Conservation (phyloP, 257 asterid genomes). For the Lithospermum erythrorhizon region DNA sequence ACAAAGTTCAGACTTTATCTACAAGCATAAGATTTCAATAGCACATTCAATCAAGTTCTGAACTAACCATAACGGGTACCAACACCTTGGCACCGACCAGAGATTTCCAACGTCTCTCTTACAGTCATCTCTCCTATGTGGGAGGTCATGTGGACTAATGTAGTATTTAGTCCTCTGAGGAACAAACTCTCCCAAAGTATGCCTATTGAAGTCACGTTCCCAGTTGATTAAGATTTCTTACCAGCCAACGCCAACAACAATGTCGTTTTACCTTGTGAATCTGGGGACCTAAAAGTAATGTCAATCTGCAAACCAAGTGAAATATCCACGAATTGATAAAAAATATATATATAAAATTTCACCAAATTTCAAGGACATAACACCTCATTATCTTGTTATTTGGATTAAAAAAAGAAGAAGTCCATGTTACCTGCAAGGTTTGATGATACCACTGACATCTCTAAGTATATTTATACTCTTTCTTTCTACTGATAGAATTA, state of each 20-base stretch:
- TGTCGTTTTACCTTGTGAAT: slow-evolving; percentile 70
- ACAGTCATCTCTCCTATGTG: slow-evolving; percentile 74
- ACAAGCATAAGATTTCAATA: background rate
- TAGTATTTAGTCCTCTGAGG: slow-evolving; percentile 58
- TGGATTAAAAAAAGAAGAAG: background rate
- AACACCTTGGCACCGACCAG: slow-evolving; percentile 71
- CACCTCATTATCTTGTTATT: background rate
- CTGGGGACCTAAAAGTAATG: slow-evolving; percentile 71
- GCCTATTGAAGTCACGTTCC: slow-evolving; percentile 56
- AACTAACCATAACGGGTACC: slow-evolving; percentile 62
- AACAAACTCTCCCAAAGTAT: slow-evolving; percentile 47
- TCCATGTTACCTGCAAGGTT: slow-evolving; percentile 34
- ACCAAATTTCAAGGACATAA: no score
- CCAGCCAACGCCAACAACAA: slow-evolving; percentile 61
- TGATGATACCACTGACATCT: slow-evolving; percentile 53
- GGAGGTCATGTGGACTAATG: slow-evolving; percentile 60
- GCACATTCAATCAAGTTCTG: background rate
- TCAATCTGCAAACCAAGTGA: slow-evolving; percentile 27
- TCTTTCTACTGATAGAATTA: slow-evolving; percentile 40
- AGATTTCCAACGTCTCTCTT: slow-evolving; percentile 56
- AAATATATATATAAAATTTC: background rate
- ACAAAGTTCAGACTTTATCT: background rate
- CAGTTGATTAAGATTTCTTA: no score
- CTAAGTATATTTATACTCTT: slow-evolving; percentile 32
- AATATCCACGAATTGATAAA: slow-evolving; percentile 1